Percentiles rank a stretch among this genome's conserved stretches.
These are phyloP conservation scores for Hymenochaete sp. DNA, from an alignment of 1,284 basidiomycete genomes.

Conservation along the genomic window DNA sequence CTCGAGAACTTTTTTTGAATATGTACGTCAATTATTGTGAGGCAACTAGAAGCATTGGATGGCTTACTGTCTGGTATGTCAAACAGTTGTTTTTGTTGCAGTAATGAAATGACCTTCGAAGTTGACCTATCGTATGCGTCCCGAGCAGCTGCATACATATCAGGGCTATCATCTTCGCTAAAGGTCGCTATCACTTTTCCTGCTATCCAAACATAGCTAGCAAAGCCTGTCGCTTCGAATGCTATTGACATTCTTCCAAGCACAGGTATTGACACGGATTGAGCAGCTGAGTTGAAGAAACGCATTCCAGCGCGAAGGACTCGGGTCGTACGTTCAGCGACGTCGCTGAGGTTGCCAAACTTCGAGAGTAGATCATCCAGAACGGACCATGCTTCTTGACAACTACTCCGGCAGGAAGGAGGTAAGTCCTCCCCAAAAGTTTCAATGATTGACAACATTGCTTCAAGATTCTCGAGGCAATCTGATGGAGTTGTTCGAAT, in stretches of 20 bases:
- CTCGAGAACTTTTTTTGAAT: slow-evolving; percentile 71
- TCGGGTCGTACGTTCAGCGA: slow-evolving; percentile 83
- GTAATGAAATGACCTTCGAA: slow-evolving; percentile 53
- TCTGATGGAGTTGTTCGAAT: slow-evolving; percentile 36
- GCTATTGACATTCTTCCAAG: slow-evolving; percentile 67
- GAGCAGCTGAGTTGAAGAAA: slow-evolving; percentile 68
- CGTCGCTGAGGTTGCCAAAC: slow-evolving; percentile 71
- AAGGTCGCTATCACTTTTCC: slow-evolving; percentile 76
- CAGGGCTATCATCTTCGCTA: slow-evolving; percentile 50
- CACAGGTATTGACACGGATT: slow-evolving; percentile 63
- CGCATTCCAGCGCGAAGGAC: slow-evolving; percentile 77
- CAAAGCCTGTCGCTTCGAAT: slow-evolving; percentile 78
- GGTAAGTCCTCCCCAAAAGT: slow-evolving; percentile 80
- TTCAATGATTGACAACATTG: slow-evolving; percentile 74
- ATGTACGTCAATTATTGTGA: slow-evolving; percentile 15
- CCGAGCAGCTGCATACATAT: slow-evolving; percentile 47
- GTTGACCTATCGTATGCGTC: slow-evolving; percentile 72
- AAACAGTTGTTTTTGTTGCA: slow-evolving; percentile 58
- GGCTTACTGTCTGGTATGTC: slow-evolving; percentile 75
- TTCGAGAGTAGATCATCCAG: slow-evolving; percentile 76
- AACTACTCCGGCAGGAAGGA: slow-evolving; percentile 68
- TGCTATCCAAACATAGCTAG: slow-evolving; percentile 92
- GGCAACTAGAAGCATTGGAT: not conserved
- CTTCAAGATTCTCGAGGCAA: slow-evolving; percentile 82
- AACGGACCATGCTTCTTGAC: slow-evolving; percentile 75